phyloP scores from a whole-genome alignment of 2,329 filamentous ascomycete genomes.

The Hypoxylon sp. region DNA sequence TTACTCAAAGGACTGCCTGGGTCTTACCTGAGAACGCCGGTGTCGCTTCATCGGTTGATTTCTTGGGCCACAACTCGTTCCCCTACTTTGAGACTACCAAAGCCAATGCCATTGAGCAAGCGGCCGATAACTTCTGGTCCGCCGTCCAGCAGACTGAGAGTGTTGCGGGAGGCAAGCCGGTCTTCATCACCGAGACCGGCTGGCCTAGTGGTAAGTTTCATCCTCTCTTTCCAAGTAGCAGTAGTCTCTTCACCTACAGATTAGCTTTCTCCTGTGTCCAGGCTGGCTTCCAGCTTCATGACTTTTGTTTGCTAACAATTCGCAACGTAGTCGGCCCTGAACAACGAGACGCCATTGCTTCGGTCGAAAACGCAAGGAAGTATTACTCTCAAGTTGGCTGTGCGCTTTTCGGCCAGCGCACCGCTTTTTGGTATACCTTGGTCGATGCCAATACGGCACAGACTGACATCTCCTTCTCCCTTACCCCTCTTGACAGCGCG shows the following conservation, averaged over 20 bases:
- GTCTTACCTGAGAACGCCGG: conserved; percentile 46
- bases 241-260: neutral
- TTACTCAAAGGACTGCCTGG: conserved; percentile 46
- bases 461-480: conserved; percentile 45
- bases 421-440: conserved; percentile 67
- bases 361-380: conserved; percentile 44
- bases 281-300: neutral
- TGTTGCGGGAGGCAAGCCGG: conserved; percentile 46
- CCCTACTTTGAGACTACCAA: conserved; percentile 49
- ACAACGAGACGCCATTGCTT: conserved; percentile 46
- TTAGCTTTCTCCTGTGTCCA: conserved; percentile 33
- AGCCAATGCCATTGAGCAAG: conserved; percentile 46
- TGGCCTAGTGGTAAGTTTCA: conserved; percentile 47
- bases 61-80: conserved; percentile 49
- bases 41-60: conserved; percentile 43
- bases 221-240: conserved; percentile 40
- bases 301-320: conserved; percentile 1
- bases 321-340: conserved; percentile 42
- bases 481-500: conserved; percentile 42
- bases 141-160: conserved; percentile 45
- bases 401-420: conserved; percentile 49
- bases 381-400: conserved; percentile 52
- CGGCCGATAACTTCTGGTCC: conserved; percentile 45
- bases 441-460: conserved; percentile 60
- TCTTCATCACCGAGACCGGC: conserved; percentile 50